phyloP scores from a whole-genome alignment of 2,329 filamentous ascomycete genomes.

The Cadophora malorum region DNA sequence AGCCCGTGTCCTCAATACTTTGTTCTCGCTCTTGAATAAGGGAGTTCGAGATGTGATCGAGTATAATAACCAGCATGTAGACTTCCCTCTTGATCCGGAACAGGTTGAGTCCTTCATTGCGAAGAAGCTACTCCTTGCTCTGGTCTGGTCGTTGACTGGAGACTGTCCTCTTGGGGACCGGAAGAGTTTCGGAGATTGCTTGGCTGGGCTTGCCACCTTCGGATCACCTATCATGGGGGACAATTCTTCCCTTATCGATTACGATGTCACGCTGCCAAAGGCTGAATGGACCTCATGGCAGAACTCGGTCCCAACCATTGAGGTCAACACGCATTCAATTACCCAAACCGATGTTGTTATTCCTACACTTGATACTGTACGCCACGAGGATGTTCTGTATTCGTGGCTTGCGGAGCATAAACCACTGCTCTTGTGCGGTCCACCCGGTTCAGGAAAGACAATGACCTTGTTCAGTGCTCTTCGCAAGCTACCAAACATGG shows the following conservation, averaged over 20 bases:
- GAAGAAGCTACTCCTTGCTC: constrained; percentile 90
- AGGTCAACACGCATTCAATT: constrained; percentile 98
- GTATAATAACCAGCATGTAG: constrained; percentile 92
- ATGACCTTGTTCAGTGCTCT: constrained; percentile 99
- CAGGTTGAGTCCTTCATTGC: constrained; percentile 88
- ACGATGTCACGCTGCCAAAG: constrained; percentile 85
- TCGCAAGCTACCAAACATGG: constrained; percentile 97
- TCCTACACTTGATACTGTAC: constrained; percentile 94
- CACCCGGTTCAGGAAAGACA: constrained; percentile 97
- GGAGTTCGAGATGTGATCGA: constrained; percentile 90
- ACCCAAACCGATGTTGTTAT: constrained; percentile 99
- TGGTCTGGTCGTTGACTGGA: constrained; percentile 95
- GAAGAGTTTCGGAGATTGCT: constrained; percentile 85
- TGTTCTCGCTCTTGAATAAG: constrained; percentile 97
- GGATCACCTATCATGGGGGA: constrained; percentile 83
- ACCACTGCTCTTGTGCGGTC: constrained; percentile 92
- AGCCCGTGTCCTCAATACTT: constrained; percentile 85
- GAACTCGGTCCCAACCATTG: constrained; percentile 89
- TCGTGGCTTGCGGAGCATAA: constrained; percentile 99
- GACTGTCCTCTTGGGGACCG: constrained; percentile 90
- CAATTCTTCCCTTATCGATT: constrained; percentile 89
- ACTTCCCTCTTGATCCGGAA: constrained; percentile 90
- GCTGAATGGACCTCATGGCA: constrained; percentile 95
- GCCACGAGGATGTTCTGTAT: constrained; percentile 98
- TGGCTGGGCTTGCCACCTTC: constrained; percentile 83